Conservation (phyloP, 1,284 basidiomycete genomes). For the Cystobasidium slooffiae region DNA sequence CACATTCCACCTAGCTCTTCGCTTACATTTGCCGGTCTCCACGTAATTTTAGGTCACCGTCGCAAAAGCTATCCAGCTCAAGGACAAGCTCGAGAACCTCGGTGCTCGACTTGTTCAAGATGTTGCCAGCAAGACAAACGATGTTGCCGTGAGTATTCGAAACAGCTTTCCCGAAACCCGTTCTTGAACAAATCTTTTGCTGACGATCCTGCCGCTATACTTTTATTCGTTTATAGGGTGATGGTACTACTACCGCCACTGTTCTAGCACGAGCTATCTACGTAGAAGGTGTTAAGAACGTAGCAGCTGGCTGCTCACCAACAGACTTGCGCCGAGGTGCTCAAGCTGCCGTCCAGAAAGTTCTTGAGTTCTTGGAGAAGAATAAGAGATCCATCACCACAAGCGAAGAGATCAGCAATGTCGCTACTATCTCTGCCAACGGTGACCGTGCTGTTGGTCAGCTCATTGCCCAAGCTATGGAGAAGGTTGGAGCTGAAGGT, state of each 20-base stretch:
- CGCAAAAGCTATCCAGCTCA: slow-evolving; percentile 88
- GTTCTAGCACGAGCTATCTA: slow-evolving; percentile 97
- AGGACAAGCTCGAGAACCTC: slow-evolving; percentile 78
- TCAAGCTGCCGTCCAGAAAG: slow-evolving; percentile 93
- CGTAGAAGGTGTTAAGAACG: slow-evolving; percentile 98
- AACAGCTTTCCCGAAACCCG: not conserved
- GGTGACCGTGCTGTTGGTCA: slow-evolving; percentile 92
- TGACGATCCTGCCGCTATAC: not conserved
- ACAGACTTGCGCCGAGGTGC: slow-evolving; percentile 98
- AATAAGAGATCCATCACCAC: slow-evolving; percentile 96
- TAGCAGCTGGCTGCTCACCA: slow-evolving; percentile 97
- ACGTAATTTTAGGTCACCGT: slow-evolving; percentile 71
- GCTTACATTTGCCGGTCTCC: slow-evolving; percentile 1
- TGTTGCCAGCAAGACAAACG: slow-evolving; percentile 47
- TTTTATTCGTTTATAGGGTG: slow-evolving; percentile 69
- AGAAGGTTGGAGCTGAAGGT: slow-evolving; percentile 94
- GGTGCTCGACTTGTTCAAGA: slow-evolving; percentile 46
- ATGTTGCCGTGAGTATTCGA: not conserved
- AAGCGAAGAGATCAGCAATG: slow-evolving; percentile 94
- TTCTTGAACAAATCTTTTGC: not conserved
- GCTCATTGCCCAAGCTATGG: slow-evolving; percentile 99
- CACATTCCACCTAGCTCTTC: slow-evolving; percentile 31
- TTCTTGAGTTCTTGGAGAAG: slow-evolving; percentile 85
- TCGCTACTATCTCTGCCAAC: slow-evolving; percentile 98
- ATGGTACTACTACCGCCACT: slow-evolving; percentile 97